phyloP scores from a whole-genome alignment of 192 early-diverging fungal species.

The Linnemannia exigua region DNA sequence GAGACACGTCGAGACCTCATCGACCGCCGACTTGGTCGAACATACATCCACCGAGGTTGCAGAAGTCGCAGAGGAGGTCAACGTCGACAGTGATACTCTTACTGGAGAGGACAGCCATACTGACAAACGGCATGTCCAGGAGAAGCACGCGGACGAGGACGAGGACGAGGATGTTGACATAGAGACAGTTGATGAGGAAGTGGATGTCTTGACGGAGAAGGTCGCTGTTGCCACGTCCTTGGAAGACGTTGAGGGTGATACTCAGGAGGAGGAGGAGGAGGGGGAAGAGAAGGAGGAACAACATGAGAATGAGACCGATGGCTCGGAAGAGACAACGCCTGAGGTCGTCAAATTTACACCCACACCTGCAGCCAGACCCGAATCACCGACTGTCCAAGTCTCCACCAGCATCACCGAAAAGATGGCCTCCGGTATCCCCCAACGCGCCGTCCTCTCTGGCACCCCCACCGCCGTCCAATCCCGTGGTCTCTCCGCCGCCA shows the following conservation, averaged over 20 bases:
- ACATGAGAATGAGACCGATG: neutral
- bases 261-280: neutral
- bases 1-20: slow-evolving; percentile 7
- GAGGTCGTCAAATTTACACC: neutral
- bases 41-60: neutral
- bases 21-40: neutral
- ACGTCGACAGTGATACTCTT: neutral
- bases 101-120: neutral
- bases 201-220: slow-evolving; percentile 1
- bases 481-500: slow-evolving; percentile 31
- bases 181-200: slow-evolving; percentile 3
- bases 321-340: neutral
- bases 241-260: neutral
- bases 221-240: neutral
- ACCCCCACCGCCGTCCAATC: slow-evolving; percentile 6
- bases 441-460: slow-evolving; percentile 8
- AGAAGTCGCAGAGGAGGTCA: neutral
- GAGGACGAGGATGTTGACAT: neutral
- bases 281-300: neutral
- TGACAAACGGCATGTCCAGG: neutral
- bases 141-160: neutral
- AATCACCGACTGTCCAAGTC: neutral
- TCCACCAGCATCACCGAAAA: neutral
- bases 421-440: slow-evolving; percentile 21
- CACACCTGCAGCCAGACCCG: neutral